phyloP scores from a whole-genome alignment of 2,329 filamentous ascomycete genomes.

The Fonsecaea erecta region DNA sequence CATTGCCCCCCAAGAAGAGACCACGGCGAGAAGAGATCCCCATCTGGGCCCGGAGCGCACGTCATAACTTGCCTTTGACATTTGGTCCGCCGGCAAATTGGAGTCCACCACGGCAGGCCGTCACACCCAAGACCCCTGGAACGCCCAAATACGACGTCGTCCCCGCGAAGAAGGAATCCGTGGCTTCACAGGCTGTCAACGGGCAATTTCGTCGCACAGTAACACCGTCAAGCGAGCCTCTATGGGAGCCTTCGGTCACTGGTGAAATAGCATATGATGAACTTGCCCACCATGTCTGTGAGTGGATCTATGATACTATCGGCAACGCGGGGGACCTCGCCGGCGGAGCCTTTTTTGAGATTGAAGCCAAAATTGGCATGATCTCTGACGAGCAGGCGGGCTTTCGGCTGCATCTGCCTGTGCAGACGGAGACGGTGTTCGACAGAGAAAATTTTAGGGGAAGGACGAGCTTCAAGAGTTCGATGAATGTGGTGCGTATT shows the following conservation, averaged over 20 bases:
- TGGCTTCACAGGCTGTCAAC: slow-evolving; percentile 38
- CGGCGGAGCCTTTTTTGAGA: slow-evolving; percentile 76
- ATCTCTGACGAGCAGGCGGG: slow-evolving; percentile 71
- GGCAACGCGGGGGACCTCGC: slow-evolving; percentile 55
- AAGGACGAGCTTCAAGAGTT: slow-evolving; percentile 74
- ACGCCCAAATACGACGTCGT: slow-evolving; percentile 27
- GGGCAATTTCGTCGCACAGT: slow-evolving; percentile 37
- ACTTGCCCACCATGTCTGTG: slow-evolving; percentile 73
- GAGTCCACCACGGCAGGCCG: slow-evolving; percentile 7
- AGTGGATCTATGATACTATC: slow-evolving; percentile 77
- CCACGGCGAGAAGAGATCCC: slow-evolving; percentile 59
- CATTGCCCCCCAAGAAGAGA: slow-evolving; percentile 54
- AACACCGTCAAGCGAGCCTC: slow-evolving; percentile 36
- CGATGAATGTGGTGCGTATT: slow-evolving; percentile 79
- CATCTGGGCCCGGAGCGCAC: slow-evolving; percentile 55
- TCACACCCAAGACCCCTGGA: slow-evolving; percentile 23
- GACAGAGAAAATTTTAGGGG: slow-evolving; percentile 57
- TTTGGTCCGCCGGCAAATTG: slow-evolving; percentile 25
- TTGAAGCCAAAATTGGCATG: slow-evolving; percentile 90
- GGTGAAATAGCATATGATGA: slow-evolving; percentile 74
- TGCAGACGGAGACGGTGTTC: slow-evolving; percentile 73
- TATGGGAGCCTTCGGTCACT: slow-evolving; percentile 66
- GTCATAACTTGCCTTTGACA: slow-evolving; percentile 40
- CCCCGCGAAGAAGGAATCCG: slow-evolving; percentile 34
- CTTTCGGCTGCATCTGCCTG: slow-evolving; percentile 68